Conservation (phyloP, 768 basidiomycete species). For the Termitomyces sp. region DNA sequence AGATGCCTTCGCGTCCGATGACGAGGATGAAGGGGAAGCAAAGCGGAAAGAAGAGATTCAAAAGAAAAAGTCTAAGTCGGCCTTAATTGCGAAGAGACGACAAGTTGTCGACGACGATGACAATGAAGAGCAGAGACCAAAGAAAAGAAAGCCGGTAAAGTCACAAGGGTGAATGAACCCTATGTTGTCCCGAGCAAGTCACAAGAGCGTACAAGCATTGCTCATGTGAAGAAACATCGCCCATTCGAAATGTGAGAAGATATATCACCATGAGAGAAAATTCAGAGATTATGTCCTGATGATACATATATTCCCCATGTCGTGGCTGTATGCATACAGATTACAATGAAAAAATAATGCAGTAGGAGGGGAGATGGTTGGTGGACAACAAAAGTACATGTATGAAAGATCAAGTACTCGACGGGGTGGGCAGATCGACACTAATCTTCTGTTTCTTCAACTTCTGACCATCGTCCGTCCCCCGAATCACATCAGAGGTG, state of each 20-base stretch:
- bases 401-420: background rate
- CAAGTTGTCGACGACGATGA: conserved; percentile 10
- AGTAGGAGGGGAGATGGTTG: background rate
- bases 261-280: no score
- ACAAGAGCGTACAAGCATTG: background rate
- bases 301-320: no score
- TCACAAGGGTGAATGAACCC: background rate
- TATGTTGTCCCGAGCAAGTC: background rate
- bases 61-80: background rate
- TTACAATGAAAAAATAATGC: background rate
- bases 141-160: conserved; percentile 24
- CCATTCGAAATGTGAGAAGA: no score
- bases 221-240: background rate
- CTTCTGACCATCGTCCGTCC: conserved; percentile 23
- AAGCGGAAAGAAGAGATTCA: conserved; percentile 6
- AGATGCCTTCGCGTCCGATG: conserved; percentile 28
- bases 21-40: conserved; percentile 16
- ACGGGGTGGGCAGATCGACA: background rate
- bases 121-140: conserved; percentile 25
- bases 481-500: conserved; percentile 20
- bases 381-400: background rate
- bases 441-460: conserved; percentile 28
- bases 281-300: no score
- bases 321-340: background rate
- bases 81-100: conserved; percentile 12